These are phyloP conservation scores for Colletotrichum lupini DNA, from an alignment of 2,329 filamentous ascomycete species.

Conservation along the genomic window DNA sequence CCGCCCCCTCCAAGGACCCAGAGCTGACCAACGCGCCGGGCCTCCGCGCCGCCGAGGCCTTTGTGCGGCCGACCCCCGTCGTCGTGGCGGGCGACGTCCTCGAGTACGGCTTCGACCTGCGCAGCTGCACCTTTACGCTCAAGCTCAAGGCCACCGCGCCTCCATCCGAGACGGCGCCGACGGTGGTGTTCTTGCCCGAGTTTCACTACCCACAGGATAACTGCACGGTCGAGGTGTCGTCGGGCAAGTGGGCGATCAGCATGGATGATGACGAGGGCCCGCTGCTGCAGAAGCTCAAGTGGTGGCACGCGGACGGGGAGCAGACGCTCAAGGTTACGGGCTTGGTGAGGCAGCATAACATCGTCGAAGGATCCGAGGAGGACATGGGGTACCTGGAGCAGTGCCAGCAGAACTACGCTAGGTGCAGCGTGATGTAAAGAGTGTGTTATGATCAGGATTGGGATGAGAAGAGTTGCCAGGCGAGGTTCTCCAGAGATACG, in stretches of 20 bases:
- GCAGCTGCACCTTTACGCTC: constrained; percentile 80
- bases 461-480: neutral
- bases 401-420: constrained; percentile 62
- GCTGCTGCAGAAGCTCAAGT: constrained; percentile 80
- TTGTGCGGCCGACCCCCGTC: constrained; percentile 86
- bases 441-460: neutral
- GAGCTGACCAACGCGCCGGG: constrained; percentile 75
- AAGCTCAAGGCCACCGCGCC: constrained; percentile 67
- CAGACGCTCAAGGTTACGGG: constrained; percentile 84
- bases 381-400: constrained; percentile 84
- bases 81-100: constrained; percentile 77
- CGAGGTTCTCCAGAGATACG: neutral
- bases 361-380: constrained; percentile 69
- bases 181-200: constrained; percentile 86
- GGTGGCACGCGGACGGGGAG: constrained; percentile 92
- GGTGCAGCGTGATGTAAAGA: constrained; percentile 65
- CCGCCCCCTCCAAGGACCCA: constrained; percentile 62
- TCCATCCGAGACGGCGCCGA: constrained; percentile 74
- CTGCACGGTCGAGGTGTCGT: constrained; percentile 79
- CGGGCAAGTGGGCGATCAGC: constrained; percentile 90
- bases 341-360: constrained; percentile 72
- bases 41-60: constrained; percentile 91
- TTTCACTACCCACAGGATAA: constrained; percentile 88
- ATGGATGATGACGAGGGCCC: constrained; percentile 76
- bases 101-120: constrained; percentile 84